phyloP scores from a whole-genome alignment of 2,329 filamentous ascomycete genomes.

The Bipolaris zeicola region DNA sequence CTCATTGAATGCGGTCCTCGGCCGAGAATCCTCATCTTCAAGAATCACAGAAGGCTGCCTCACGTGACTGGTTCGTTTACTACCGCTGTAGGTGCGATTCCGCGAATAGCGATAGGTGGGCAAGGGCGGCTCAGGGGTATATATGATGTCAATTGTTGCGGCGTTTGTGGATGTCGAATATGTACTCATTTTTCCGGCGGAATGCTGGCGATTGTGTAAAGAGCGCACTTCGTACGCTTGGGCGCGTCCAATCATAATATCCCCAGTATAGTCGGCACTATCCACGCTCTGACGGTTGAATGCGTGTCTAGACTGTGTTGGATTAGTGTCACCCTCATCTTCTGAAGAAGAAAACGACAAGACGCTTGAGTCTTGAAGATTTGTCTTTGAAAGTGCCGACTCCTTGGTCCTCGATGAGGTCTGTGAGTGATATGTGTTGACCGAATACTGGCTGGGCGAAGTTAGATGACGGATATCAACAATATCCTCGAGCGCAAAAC shows the following conservation, averaged over 20 bases:
- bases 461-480: constrained; percentile 31
- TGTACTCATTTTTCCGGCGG: constrained; percentile 41
- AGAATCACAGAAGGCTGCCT: constrained; percentile 48
- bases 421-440: constrained; percentile 34
- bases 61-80: constrained; percentile 37
- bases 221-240: constrained; percentile 44
- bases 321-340: constrained; percentile 38
- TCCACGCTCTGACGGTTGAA: constrained; percentile 44
- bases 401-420: constrained; percentile 42
- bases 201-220: constrained; percentile 31
- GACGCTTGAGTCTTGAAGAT: constrained; percentile 48
- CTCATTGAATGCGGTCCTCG: constrained; percentile 31
- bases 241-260: constrained; percentile 46
- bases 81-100: constrained; percentile 26
- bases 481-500: constrained; percentile 29
- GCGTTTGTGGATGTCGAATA: constrained; percentile 43
- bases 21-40: constrained; percentile 42
- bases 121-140: constrained; percentile 39
- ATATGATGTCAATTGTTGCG: constrained; percentile 50
- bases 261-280: constrained; percentile 39
- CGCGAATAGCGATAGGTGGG: constrained; percentile 25
- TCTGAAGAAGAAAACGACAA: constrained; percentile 51
- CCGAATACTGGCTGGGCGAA: constrained; percentile 39
- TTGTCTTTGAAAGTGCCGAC: constrained; percentile 38
- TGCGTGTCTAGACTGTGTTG: constrained; percentile 15